Evolutionary conservation across 768 basidiomycete genomes (phyloP).

Genomic region (Podaxis sp.): DNA sequence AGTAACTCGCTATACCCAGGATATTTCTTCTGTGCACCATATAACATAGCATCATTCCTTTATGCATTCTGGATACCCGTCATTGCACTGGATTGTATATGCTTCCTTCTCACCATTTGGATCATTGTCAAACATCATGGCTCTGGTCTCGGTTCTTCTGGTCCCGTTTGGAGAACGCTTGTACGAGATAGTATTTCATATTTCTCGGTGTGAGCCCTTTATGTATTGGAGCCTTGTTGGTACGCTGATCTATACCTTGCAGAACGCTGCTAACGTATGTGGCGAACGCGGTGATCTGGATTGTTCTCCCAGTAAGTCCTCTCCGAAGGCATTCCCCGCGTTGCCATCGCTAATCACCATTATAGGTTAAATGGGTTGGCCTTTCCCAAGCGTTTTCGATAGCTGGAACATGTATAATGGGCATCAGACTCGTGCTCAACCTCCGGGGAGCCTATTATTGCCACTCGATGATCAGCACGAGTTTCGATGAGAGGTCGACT

Average conservation of each 20-base stretch:
- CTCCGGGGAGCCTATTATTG: constrained; percentile 24
- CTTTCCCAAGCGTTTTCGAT: constrained; percentile 81
- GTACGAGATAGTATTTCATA: constrained; percentile 23
- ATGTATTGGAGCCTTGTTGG: not conserved
- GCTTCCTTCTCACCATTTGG: constrained; percentile 18
- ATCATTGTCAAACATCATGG: constrained; percentile 13
- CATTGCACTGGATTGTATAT: constrained; percentile 19
- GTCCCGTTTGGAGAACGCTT: constrained; percentile 18
- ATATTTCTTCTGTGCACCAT: constrained; percentile 15
- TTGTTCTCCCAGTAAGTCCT: constrained; percentile 16
- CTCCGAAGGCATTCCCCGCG: not conserved
- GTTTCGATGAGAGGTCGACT: not conserved
- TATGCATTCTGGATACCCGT: constrained; percentile 23
- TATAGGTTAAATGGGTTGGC: constrained; percentile 74
- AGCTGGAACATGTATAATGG: constrained; percentile 37
- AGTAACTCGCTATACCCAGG: constrained; percentile 11
- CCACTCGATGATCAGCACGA: not conserved
- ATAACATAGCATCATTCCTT: constrained; percentile 14
- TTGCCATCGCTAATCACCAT: not conserved
- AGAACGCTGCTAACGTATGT: constrained; percentile 18
- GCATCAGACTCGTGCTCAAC: constrained; percentile 23
- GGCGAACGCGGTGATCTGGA: constrained; percentile 18
- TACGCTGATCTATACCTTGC: not conserved
- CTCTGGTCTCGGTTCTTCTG: not conserved
- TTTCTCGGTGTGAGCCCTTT: constrained; percentile 21